phyloP scores from a whole-genome alignment of 768 basidiomycete species.

The Hortiboletus campestris region DNA sequence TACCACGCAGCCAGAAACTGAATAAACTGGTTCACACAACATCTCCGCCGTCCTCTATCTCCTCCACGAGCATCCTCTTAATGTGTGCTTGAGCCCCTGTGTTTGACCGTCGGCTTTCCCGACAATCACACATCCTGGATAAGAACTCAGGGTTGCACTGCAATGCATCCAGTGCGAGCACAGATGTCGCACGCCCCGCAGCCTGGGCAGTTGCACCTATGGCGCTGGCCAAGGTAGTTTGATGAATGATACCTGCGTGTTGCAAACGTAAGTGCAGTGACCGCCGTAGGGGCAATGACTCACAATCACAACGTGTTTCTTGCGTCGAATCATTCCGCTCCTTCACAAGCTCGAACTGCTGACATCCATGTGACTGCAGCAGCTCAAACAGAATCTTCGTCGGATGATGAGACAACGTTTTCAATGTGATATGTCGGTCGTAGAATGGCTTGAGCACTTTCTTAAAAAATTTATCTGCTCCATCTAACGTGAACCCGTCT shows the following conservation, averaged over 20 bases:
- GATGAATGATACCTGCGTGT: conserved; percentile 63
- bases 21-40: conserved; percentile 7
- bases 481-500: conserved; percentile 62
- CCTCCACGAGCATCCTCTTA: conserved; percentile 28
- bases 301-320: conserved; percentile 53
- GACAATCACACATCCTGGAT: conserved; percentile 66
- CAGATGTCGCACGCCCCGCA: conserved; percentile 61
- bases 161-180: conserved; percentile 66
- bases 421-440: conserved; percentile 68
- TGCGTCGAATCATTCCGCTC: conserved; percentile 38
- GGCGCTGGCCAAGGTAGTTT: conserved; percentile 58
- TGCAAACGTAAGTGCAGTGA: conserved; percentile 16
- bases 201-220: conserved; percentile 47
- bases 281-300: conserved; percentile 17
- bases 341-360: conserved; percentile 58
- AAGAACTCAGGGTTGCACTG: conserved; percentile 64
- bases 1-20: neutral
- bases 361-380: conserved; percentile 70
- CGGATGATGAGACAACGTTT: conserved; percentile 74
- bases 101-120: conserved; percentile 34
- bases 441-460: conserved; percentile 74
- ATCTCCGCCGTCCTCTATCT: conserved; percentile 22
- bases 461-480: conserved; percentile 64
- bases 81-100: conserved; percentile 40
- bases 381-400: conserved; percentile 73